Evolutionary conservation across 805 yeast genomes (phyloP), one percentile per base, ranked within the genome.

Genomic region (Maudiozyma serrabonitensis): DNA sequence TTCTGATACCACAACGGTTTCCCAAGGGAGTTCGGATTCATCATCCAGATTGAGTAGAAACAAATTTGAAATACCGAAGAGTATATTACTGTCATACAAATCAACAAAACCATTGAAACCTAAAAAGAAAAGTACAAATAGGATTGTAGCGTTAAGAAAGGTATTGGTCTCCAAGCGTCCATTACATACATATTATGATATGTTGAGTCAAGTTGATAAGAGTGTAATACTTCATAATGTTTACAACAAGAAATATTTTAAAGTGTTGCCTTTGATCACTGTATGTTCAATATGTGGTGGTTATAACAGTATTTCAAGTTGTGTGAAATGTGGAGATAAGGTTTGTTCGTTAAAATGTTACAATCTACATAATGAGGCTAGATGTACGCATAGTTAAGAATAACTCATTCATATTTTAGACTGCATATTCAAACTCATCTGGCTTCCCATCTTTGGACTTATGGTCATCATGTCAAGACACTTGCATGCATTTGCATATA

Each of bases 261-360:
- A 64, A 45, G 67, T 66, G 2, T 50, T 64, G 15, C 66, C 68
- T 3, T 53, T 65, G 31, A 63, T 65, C 31, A 63, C 64, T 1
- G 58, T 60, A 28, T 66, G 69, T 53, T 64, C 69, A 25, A 61
- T 64, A 2, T 66, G 69, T 48, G 69, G 68, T 46, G 66, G 64
- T 15, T 57, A 57, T 51, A 59, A 58, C 28, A 60, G 66, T 45
- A 55, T 64, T 19, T 59, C 69, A 4, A 60, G 67, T 21, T 65
- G 69, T 48, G 67, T 62, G 3, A 55, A 56, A 18, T 66, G 69
- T 52, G 57, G 57, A 3, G 62, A 60, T 47, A 66, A 64, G 46
- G 57, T 66, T 16, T 66, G 69, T 47, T 63, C 66, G 8, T 51
- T 66, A 18, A 56, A 54, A 16, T 66, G 69, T 50, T 64, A 54